Evolutionary conservation across 169 alveolate species (phyloP).

Genomic region (Plasmodium ovale): DNA sequence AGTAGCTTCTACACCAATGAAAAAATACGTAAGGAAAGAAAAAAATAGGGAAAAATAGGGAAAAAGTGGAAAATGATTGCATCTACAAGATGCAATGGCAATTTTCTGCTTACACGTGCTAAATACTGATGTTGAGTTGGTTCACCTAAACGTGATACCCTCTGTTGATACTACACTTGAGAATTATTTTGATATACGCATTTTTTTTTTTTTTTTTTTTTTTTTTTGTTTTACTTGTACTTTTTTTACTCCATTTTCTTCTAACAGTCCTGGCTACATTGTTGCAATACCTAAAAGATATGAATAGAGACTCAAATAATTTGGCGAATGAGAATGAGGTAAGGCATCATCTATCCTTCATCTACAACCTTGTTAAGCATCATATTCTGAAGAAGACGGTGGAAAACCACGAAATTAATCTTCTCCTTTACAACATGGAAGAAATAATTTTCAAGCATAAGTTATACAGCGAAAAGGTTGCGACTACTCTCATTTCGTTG

Average conservation of each 20-base stretch:
- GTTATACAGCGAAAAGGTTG: slow-evolving; percentile 51
- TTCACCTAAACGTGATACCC: background rate
- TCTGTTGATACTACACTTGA: background rate
- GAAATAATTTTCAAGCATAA: slow-evolving; percentile 63
- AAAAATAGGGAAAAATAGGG: background rate
- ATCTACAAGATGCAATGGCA: background rate
- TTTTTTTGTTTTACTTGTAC: background rate
- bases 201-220: background rate
- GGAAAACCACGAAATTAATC: background rate
- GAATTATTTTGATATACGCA: too few relatives aligned
- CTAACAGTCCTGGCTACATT: slow-evolving; percentile 37
- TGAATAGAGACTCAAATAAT: slow-evolving; percentile 3
- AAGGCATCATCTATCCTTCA: slow-evolving; percentile 54
- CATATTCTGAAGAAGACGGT: slow-evolving; percentile 16
- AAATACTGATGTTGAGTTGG: too few relatives aligned
- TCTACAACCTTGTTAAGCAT: slow-evolving; percentile 32
- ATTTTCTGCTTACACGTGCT: too few relatives aligned
- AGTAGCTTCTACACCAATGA: slow-evolving; percentile 59
- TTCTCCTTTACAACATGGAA: slow-evolving; percentile 13
- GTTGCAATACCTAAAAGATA: slow-evolving; percentile 13
- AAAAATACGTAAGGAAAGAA: slow-evolving; percentile 59
- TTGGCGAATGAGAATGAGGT: slow-evolving; percentile 43
- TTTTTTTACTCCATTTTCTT: background rate
- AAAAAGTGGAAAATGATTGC: background rate
- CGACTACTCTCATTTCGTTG: background rate